Conservation (phyloP, 2,329 filamentous ascomycete genomes). For the Gliomastix tumulicola region DNA sequence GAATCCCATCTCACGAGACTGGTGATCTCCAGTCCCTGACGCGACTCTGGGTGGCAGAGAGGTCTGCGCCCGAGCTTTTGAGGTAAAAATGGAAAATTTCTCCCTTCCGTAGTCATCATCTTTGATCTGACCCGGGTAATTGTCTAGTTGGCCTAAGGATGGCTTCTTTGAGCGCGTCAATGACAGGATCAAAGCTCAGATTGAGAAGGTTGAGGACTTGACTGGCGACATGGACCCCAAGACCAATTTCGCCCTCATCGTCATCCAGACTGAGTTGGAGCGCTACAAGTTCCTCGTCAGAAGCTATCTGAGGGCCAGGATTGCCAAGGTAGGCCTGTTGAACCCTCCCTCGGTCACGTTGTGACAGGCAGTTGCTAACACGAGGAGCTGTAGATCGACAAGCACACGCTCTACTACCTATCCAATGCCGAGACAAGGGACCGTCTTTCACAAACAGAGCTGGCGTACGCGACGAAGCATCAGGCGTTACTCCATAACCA, state of each 20-base stretch:
- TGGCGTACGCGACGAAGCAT: constrained; percentile 77
- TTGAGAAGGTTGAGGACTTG: constrained; percentile 66
- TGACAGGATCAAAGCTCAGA: constrained; percentile 62
- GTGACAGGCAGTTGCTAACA: not conserved
- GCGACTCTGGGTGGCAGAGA: constrained; percentile 87
- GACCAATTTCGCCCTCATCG: constrained; percentile 86
- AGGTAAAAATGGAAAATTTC: too few species aligned
- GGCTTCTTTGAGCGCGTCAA: constrained; percentile 78
- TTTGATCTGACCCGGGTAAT: not conserved
- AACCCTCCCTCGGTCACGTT: not conserved
- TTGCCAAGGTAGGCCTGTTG: constrained; percentile 64
- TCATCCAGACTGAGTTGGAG: constrained; percentile 94
- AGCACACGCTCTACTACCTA: constrained; percentile 68
- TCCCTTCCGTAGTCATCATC: not conserved
- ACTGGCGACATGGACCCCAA: constrained; percentile 83
- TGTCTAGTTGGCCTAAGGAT: constrained; percentile 51
- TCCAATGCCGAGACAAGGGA: constrained; percentile 44
- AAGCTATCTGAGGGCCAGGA: constrained; percentile 73
- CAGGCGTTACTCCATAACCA: constrained; percentile 79
- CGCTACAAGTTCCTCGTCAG: constrained; percentile 87
- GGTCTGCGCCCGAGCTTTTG: constrained; percentile 82
- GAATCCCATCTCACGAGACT: constrained; percentile 49
- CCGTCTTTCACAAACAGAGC: constrained; percentile 70
- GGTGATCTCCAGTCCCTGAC: constrained; percentile 84
- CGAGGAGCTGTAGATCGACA: constrained; percentile 55